Base-by-base conservation (phyloP, 495 filamentous ascomycete species). In the Annulohypoxylon bovei region DNA sequence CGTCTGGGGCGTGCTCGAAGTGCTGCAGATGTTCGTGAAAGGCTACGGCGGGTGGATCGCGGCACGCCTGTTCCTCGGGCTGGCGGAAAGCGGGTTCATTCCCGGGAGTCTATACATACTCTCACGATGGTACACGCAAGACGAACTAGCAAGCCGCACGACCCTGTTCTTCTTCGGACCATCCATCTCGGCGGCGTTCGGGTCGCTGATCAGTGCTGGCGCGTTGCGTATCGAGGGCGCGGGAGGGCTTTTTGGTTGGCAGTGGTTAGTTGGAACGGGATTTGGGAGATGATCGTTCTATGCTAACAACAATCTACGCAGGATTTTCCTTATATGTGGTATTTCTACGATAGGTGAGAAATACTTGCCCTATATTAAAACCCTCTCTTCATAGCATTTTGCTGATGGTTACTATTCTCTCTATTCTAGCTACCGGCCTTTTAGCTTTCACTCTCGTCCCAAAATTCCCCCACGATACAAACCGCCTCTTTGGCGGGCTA, bases 111-210 rank as follows among this genome's bases (percentile, higher is more conserved):
- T 68, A 32, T 68, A 68, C 47, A 18, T 68, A 14, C 65, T 68
- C 11, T 68, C 65, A 28, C 65, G 65, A 4, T 68, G 65, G 65
- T 68, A 68, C 50, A 68, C 65, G n/a, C 65, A 68, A 11, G 57
- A 68, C 49, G 65, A 68, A 50, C 65, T 68, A 40, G 65, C 65
- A 16, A 68, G 65, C 30, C 65, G 65, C 39, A 68, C 65, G 16
- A 68, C 65, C 6, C 6, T 68, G 20, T 68, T 62, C 50, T 68
- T 68, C 40, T 68, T 68, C 40, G 65, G 65, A 3, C 58, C 58
- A 0, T 68, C 65, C 0, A 37, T 68, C n/a, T 68, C 65, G 11
- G 57, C 65, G 2, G 57, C 65, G 20, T 68, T 68, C 18, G 65
- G 65, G 22, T 68, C 65, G 8, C 20, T 68, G 6, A 68, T 68